These are phyloP conservation scores for Exophiala phaeomuriformis DNA, from an alignment of 2,329 filamentous ascomycete species.

Conservation along the genomic window DNA sequence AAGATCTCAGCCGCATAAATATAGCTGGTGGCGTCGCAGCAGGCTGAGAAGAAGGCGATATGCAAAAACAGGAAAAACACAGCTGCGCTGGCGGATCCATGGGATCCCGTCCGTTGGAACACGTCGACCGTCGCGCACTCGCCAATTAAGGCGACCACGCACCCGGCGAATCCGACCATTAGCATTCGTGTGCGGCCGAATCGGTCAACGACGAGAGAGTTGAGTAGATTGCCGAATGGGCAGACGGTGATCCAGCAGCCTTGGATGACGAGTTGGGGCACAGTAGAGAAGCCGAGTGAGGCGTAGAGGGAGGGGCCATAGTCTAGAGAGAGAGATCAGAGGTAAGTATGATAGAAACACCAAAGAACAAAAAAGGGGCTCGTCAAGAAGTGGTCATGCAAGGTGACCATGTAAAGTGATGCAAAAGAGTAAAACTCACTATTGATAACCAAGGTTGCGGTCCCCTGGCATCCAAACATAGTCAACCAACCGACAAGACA, in stretches of 20 bases:
- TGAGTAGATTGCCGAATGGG: constrained; percentile 21
- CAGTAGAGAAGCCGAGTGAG: constrained; percentile 13
- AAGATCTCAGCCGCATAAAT: constrained; percentile 68
- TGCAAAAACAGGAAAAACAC: constrained; percentile 58
- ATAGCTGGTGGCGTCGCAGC: constrained; percentile 53
- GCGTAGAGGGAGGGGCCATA: constrained; percentile 17
- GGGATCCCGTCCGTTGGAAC: constrained; percentile 40
- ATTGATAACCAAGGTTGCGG: constrained; percentile 12
- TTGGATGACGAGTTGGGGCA: constrained; percentile 12
- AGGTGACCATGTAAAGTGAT: too few species aligned
- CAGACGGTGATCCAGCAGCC: constrained; percentile 15
- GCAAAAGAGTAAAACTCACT: not conserved
- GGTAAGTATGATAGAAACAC: not conserved
- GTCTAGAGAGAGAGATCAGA: not conserved
- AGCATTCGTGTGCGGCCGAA: constrained; percentile 34
- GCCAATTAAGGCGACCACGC: constrained; percentile 31
- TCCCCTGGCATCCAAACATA: constrained; percentile 8
- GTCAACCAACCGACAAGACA: constrained; percentile 13
- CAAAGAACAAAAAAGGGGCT: not conserved
- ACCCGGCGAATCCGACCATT: constrained; percentile 33
- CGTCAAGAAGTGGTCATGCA: not conserved
- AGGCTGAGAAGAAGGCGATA: constrained; percentile 3
- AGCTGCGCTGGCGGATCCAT: constrained; percentile 53
- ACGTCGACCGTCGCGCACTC: constrained; percentile 42
- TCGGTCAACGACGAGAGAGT: constrained; percentile 33